phyloP scores from a whole-genome alignment of 441 rosid genomes.

The Bruguiera hainesii region DNA sequence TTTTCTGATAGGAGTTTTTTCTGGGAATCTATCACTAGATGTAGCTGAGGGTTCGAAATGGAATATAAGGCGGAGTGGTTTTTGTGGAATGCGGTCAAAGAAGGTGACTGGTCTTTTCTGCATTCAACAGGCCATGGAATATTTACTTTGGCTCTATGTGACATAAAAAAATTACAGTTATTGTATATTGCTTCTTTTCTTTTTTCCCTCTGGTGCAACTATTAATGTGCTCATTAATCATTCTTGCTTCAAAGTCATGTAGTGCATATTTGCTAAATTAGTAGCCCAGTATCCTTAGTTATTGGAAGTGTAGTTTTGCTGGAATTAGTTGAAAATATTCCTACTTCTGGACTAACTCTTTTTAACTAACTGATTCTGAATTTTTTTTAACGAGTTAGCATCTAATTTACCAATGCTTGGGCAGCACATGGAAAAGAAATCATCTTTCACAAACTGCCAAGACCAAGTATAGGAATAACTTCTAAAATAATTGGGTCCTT shows the following conservation, averaged over 20 bases:
- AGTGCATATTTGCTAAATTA: no score
- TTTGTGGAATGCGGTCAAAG: conserved; percentile 95
- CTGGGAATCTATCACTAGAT: conserved; percentile 77
- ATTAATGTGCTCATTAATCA: no score
- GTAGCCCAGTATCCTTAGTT: neutral
- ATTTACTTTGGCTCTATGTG: neutral
- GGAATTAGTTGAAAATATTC: neutral
- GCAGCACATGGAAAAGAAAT: neutral
- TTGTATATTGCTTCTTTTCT: no score
- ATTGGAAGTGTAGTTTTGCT: neutral
- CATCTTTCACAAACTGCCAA: neutral
- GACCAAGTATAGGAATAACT: neutral
- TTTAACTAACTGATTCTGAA: no score
- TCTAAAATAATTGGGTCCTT: neutral
- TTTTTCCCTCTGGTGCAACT: no score
- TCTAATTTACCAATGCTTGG: neutral
- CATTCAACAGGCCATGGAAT: neutral
- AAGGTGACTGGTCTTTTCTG: conserved; percentile 43
- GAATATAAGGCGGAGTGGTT: conserved; percentile 81
- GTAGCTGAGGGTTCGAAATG: conserved; percentile 62
- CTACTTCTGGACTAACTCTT: no score
- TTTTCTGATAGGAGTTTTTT: conserved; percentile 57
- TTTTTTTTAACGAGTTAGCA: no score
- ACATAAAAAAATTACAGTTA: neutral
- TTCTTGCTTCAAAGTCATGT: no score